phyloP scores from a whole-genome alignment of 768 basidiomycete species.

The Exidia glandulosa region DNA sequence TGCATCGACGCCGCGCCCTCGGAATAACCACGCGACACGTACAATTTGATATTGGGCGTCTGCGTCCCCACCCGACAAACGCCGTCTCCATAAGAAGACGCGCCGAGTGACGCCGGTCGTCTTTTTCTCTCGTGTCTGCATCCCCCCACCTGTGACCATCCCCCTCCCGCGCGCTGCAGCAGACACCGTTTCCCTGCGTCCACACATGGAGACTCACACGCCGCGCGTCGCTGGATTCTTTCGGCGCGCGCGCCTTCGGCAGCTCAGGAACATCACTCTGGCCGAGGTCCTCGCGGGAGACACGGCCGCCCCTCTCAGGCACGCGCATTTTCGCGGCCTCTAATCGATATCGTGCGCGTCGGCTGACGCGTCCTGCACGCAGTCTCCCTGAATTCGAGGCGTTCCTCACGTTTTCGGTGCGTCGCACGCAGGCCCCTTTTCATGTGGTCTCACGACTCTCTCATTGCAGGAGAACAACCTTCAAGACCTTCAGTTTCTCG shows the following conservation, averaged over 20 bases:
- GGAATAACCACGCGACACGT: no score
- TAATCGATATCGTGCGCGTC: neutral
- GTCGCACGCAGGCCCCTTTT: neutral
- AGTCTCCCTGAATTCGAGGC: slow-evolving; percentile 21
- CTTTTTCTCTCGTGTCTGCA: no score
- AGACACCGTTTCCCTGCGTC: no score
- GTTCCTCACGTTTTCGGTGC: slow-evolving; percentile 11
- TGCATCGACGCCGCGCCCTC: no score
- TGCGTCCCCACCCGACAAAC: no score
- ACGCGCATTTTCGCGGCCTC: neutral
- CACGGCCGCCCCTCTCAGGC: slow-evolving; percentile 30
- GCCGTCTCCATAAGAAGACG: no score
- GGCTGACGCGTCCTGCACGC: neutral
- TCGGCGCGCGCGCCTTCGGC: neutral
- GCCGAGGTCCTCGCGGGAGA: slow-evolving; percentile 28
- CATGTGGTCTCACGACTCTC: neutral
- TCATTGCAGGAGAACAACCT: slow-evolving; percentile 19
- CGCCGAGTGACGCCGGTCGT: no score
- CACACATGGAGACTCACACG: neutral
- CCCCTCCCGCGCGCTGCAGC: no score
- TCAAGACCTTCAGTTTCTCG: slow-evolving; percentile 25
- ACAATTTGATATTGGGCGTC: no score
- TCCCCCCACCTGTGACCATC: no score
- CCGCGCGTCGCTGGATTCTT: neutral
- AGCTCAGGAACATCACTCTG: slow-evolving; percentile 6